Evolutionary conservation across 176 grass and related monocot genomes (phyloP).

Genomic region (Oryza australiensis): DNA sequence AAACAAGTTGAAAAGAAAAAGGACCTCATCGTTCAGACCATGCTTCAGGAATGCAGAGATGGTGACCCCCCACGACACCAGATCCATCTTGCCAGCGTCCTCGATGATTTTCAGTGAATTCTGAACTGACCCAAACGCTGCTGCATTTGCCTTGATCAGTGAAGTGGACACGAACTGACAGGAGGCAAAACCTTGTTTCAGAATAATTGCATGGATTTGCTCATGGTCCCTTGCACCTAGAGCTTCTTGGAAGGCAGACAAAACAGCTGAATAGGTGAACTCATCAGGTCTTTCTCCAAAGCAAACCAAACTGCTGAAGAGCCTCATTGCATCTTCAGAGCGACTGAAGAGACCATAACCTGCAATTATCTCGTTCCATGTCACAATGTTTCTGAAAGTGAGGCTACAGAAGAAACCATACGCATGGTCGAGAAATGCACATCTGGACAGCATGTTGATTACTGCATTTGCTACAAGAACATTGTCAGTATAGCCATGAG

Average conservation of each 20-base stretch:
- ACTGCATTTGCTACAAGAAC: conserved; percentile 52
- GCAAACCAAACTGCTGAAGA: conserved; percentile 47
- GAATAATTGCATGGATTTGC: conserved; percentile 44
- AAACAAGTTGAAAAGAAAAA: conserved; percentile 45
- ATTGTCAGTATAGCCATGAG: conserved; percentile 39
- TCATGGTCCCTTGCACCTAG: conserved; percentile 35
- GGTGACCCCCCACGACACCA: conserved; percentile 53
- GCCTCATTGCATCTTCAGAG: conserved; percentile 35
- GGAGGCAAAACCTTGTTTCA: conserved; percentile 52
- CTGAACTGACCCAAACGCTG: conserved; percentile 30
- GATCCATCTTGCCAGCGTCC: conserved; percentile 33
- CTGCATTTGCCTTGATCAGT: conserved; percentile 46
- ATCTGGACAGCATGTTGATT: conserved; percentile 60
- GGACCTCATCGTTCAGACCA: conserved; percentile 24
- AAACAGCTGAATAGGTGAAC: conserved; percentile 49
- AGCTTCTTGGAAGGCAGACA: conserved; percentile 40
- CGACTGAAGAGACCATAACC: conserved; percentile 41
- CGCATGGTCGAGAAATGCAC: conserved; percentile 39
- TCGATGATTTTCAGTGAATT: conserved; percentile 38
- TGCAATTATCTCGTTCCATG: conserved; percentile 64
- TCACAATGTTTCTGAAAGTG: conserved; percentile 35
- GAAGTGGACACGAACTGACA: conserved; percentile 49
- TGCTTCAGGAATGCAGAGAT: conserved; percentile 56
- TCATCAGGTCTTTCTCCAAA: conserved; percentile 35
- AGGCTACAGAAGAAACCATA: conserved; percentile 41